These are phyloP conservation scores for Coniochaeta sp. DNA, from an alignment of 2,329 filamentous ascomycete genomes.

Conservation along the genomic window DNA sequence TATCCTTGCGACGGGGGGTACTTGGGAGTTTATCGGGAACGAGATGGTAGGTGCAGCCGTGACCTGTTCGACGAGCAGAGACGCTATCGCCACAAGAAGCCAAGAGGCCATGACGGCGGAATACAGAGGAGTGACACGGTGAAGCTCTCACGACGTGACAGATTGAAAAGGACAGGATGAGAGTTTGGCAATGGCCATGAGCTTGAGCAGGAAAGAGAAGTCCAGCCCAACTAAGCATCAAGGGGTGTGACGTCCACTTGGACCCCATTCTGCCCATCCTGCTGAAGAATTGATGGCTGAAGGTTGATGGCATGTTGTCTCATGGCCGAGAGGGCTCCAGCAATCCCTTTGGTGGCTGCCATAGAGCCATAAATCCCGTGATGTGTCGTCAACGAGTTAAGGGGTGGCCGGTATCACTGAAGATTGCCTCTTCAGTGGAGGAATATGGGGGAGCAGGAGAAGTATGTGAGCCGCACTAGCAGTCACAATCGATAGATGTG, in stretches of 20 bases:
- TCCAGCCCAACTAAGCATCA: neutral
- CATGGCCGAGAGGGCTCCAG: neutral
- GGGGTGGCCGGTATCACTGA: neutral
- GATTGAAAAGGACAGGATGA: neutral
- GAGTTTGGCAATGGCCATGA: neutral
- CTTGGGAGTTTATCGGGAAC: conserved; percentile 79
- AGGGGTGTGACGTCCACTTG: conserved; percentile 3
- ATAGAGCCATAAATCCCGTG: neutral
- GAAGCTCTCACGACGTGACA: neutral
- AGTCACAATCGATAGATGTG: neutral
- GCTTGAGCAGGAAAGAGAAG: neutral
- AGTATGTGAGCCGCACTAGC: neutral
- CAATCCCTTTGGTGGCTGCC: conserved; percentile 2
- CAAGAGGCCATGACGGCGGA: conserved; percentile 13
- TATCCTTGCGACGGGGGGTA: conserved; percentile 70
- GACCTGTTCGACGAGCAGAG: conserved; percentile 22
- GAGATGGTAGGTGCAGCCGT: conserved; percentile 33
- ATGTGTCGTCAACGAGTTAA: neutral
- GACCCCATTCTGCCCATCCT: neutral
- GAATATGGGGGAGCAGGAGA: neutral
- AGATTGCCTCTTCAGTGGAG: neutral
- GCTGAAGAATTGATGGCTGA: neutral
- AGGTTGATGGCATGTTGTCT: neutral
- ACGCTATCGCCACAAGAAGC: conserved; percentile 18
- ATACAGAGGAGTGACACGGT: neutral